Evolutionary conservation across 305 asterid species (phyloP).

Genomic region (Fraxinus sp.): DNA sequence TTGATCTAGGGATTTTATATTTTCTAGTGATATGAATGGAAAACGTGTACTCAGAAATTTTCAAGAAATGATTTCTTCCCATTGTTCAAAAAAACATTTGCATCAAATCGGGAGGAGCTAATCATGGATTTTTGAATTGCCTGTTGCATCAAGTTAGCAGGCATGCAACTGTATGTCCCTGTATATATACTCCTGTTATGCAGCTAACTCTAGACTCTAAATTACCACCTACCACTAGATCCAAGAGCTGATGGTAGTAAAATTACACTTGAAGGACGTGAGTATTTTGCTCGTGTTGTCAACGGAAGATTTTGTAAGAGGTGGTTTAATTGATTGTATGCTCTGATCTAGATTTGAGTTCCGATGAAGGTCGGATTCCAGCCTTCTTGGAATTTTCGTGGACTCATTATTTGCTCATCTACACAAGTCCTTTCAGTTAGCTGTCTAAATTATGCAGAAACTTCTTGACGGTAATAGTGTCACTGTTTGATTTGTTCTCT

Average conservation of each 20-base stretch:
- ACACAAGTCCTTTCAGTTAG: not conserved
- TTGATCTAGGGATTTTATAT: not conserved
- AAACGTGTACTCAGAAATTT: not conserved
- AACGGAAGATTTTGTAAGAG: conserved; percentile 17
- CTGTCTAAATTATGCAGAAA: not conserved
- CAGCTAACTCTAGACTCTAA: not conserved
- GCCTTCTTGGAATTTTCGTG: not conserved
- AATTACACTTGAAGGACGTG: not conserved
- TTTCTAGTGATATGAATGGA: not conserved
- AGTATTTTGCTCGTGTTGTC: conserved; percentile 3
- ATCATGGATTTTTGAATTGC: not conserved
- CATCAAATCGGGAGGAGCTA: conserved; percentile 5
- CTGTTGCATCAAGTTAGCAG: no score
- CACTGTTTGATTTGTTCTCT: not conserved
- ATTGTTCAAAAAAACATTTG: not conserved
- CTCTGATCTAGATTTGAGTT: not conserved
- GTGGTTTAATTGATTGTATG: conserved; percentile 5
- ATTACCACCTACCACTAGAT: not conserved
- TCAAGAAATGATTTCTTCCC: not conserved
- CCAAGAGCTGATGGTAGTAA: not conserved
- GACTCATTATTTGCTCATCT: not conserved
- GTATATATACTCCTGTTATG: not conserved
- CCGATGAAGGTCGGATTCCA: not conserved
- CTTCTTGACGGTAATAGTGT: not conserved
- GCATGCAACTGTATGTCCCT: not conserved